Conservation (phyloP, 768 basidiomycete genomes). For the Lentinula sp. region DNA sequence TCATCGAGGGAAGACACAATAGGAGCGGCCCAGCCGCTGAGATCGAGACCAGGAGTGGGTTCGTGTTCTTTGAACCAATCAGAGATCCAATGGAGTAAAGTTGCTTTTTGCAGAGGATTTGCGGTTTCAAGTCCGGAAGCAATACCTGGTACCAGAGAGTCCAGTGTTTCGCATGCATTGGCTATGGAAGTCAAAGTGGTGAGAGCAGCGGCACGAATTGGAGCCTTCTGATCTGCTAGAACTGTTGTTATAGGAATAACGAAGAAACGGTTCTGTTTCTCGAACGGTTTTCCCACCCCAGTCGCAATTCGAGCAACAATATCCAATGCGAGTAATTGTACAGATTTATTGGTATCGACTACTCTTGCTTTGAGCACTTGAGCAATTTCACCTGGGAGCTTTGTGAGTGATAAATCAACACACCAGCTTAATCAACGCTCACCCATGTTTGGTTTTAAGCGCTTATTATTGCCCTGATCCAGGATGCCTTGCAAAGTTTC, state of each 20-base stretch:
- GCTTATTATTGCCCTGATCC: slow-evolving; percentile 89
- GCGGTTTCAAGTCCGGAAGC: slow-evolving; percentile 75
- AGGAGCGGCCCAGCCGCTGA: slow-evolving; percentile 59
- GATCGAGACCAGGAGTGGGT: slow-evolving; percentile 51
- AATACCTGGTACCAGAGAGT: slow-evolving; percentile 74
- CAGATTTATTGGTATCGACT: slow-evolving; percentile 89
- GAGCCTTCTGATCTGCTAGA: slow-evolving; percentile 89
- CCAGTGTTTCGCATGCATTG: slow-evolving; percentile 77
- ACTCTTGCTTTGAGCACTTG: slow-evolving; percentile 84
- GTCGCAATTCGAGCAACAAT: slow-evolving; percentile 84
- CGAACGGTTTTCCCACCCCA: slow-evolving; percentile 95
- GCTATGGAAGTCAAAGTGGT: slow-evolving; percentile 80
- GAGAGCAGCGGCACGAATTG: slow-evolving; percentile 72
- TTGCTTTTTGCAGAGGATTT: slow-evolving; percentile 84
- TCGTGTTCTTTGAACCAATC: slow-evolving; percentile 73
- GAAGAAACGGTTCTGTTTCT: slow-evolving; percentile 79
- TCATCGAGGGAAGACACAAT: slow-evolving; percentile 84
- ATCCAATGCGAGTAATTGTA: slow-evolving; percentile 86
- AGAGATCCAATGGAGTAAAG: slow-evolving; percentile 71
- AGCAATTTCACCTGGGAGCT: slow-evolving; percentile 74
- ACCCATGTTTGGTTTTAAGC: slow-evolving; percentile 90
- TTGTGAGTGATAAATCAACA: background rate
- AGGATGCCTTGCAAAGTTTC: slow-evolving; percentile 78
- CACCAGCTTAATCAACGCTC: slow-evolving; percentile 2
- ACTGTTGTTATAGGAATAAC: slow-evolving; percentile 74